Base-by-base conservation (phyloP, 345 rosid species). In the Turritis glabra region DNA sequence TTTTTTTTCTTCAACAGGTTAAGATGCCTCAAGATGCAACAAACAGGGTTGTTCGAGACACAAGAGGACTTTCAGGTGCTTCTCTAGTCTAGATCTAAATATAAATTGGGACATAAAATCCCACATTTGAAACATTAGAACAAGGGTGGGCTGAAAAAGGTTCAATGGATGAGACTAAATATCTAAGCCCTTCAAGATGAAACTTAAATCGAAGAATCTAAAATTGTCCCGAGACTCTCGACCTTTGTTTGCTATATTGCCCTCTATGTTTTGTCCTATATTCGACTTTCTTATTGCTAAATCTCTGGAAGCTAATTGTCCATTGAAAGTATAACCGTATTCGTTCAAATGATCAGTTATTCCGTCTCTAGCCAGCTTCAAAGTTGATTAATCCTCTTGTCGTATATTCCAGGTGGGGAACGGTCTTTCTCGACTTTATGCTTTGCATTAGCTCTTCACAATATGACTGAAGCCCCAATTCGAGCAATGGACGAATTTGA, bases 401-500 rank as follows among this genome's bases (percentile, higher is more conserved):
- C 55, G 41, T 54, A 30, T 29, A 71, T 21, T 73, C 47, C 74
- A 93, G 98, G 98, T 64, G 98, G 97, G 22, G 98, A 93, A 70
- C 91, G 98, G 21, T 91, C 98, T 61, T 90, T 93, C 81, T 93
- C 98, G 40, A 91, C 98, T 23, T 59, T 93, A 67, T 91, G 97
- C 82, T 93, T 93, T 69, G 82, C 96, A 7, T 79, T 93, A 76
- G 90, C 96, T 57, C 94, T 93, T 77, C 98, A 93, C 73, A 76
- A 65, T 30, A 89, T 91, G 96, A 88, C 89, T 30, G 98, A 90
- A 66, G 82, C 90, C 29, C 92, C 98, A 67, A 80, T 93, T 77
- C 86, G 96, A 77, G 98, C 96, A 2, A 93, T 93, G 98, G 98
- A 91, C 25, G 98, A 93, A 82, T 93, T 93, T 82, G 98, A 93